Conservation (phyloP, 352 stramenopile species). For the Globisporangium megalacanthum region DNA sequence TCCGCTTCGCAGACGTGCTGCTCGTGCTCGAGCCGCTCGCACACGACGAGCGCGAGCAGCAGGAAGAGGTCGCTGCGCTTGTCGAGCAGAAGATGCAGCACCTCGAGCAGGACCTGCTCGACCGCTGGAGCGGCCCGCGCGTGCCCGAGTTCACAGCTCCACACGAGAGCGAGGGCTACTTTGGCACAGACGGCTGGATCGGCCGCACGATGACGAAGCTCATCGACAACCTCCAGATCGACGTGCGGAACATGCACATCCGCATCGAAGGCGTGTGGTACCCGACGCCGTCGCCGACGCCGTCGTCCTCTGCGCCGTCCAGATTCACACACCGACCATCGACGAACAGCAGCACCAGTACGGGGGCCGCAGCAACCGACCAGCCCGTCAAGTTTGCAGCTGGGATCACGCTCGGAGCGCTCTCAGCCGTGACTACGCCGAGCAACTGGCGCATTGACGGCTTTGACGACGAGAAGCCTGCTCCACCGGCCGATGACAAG, state of each 20-base stretch:
- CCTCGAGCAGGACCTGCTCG: conserved; percentile 71
- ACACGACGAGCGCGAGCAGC: conserved; percentile 65
- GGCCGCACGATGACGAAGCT: conserved; percentile 86
- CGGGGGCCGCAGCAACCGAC: neutral
- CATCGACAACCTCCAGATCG: conserved; percentile 88
- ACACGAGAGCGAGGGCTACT: conserved; percentile 83
- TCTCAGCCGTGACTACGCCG: conserved; percentile 83
- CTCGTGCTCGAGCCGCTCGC: conserved; percentile 67
- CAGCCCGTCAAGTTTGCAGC: conserved; percentile 62
- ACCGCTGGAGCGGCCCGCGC: conserved; percentile 70
- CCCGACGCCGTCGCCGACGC: conserved; percentile 23
- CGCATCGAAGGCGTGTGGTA: conserved; percentile 76
- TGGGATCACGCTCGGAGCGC: conserved; percentile 70
- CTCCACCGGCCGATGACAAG: conserved; percentile 18
- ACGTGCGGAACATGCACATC: conserved; percentile 85
- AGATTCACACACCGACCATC: conserved; percentile 11
- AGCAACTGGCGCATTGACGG: conserved; percentile 79
- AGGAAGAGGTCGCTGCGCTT: conserved; percentile 51
- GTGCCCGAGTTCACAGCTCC: conserved; percentile 58
- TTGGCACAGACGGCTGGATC: conserved; percentile 85
- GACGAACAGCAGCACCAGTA: conserved; percentile 9
- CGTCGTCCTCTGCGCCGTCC: conserved; percentile 12
- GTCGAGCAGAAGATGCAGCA: conserved; percentile 64
- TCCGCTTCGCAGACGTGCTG: conserved; percentile 85
- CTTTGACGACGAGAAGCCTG: conserved; percentile 44